These are phyloP conservation scores for Gyromitra esculenta DNA, from an alignment of 2,329 filamentous ascomycete genomes.

Conservation along the genomic window DNA sequence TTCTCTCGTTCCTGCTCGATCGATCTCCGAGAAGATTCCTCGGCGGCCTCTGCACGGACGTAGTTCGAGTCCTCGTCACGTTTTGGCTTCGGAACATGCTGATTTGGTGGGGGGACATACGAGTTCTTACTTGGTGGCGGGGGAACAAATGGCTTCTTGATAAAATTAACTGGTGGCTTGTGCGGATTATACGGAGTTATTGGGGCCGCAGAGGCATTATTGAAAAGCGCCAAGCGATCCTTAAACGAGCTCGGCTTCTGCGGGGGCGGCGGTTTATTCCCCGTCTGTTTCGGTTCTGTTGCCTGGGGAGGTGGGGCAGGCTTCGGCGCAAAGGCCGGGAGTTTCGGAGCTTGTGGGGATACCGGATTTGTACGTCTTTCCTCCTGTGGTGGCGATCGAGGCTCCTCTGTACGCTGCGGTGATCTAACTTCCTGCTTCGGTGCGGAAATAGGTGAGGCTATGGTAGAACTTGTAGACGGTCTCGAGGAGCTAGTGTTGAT, in stretches of 20 bases:
- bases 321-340: slow-evolving; percentile 57
- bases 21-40: slow-evolving; percentile 43
- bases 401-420: slow-evolving; percentile 50
- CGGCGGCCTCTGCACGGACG: slow-evolving; percentile 56
- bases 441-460: slow-evolving; percentile 36
- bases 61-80: slow-evolving; percentile 83
- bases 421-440: slow-evolving; percentile 45
- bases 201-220: slow-evolving; percentile 85
- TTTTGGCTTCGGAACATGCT: slow-evolving; percentile 75
- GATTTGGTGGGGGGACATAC: slow-evolving; percentile 77
- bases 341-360: slow-evolving; percentile 36
- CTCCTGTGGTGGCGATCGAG: slow-evolving; percentile 48
- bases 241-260: slow-evolving; percentile 91
- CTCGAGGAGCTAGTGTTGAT: slow-evolving; percentile 30
- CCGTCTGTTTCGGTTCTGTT: slow-evolving; percentile 61
- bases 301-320: slow-evolving; percentile 59
- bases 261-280: slow-evolving; percentile 59
- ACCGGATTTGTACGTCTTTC: slow-evolving; percentile 55
- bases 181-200: slow-evolving; percentile 88
- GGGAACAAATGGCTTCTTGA: slow-evolving; percentile 97
- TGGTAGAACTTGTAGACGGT: slow-evolving; percentile 32
- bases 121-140: slow-evolving; percentile 92
- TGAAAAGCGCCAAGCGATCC: slow-evolving; percentile 97
- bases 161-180: slow-evolving; percentile 73
- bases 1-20: slow-evolving; percentile 61